phyloP scores from a whole-genome alignment of 225 moss, liverwort and hornwort species.

The Bryoerythrophyllum caledonicum region DNA sequence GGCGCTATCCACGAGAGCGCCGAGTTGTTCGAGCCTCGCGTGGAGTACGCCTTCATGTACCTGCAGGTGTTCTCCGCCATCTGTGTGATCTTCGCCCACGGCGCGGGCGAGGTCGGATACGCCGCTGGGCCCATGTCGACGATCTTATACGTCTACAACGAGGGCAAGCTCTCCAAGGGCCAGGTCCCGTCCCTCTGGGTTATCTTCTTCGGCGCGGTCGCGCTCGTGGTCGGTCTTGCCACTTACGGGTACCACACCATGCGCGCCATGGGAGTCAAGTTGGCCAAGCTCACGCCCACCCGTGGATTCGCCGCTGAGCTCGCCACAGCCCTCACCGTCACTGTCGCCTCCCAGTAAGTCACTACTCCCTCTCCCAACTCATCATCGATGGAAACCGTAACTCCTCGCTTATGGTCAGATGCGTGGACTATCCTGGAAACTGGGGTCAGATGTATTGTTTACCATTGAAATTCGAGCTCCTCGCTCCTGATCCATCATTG shows the following conservation, averaged over 20 bases:
- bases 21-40: slow-evolving; percentile 35
- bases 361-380: neutral
- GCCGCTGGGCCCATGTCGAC: slow-evolving; percentile 27
- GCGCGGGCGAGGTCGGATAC: slow-evolving; percentile 42
- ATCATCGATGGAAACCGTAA: too few relatives aligned
- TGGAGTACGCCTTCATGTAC: slow-evolving; percentile 38
- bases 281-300: slow-evolving; percentile 36
- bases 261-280: slow-evolving; percentile 37
- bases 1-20: slow-evolving; percentile 25
- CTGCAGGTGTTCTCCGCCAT: slow-evolving; percentile 38
- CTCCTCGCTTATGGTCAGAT: too few relatives aligned
- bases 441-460: too few relatives aligned
- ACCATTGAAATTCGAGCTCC: too few relatives aligned
- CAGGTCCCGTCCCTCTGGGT: slow-evolving; percentile 21
- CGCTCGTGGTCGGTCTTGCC: slow-evolving; percentile 20
- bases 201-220: slow-evolving; percentile 23
- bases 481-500: too few relatives aligned
- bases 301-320: slow-evolving; percentile 35
- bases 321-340: slow-evolving; percentile 33
- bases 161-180: slow-evolving; percentile 23
- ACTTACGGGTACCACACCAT: slow-evolving; percentile 30
- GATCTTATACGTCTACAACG: slow-evolving; percentile 25
- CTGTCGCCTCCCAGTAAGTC: slow-evolving; percentile 33
- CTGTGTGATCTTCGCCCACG: slow-evolving; percentile 45
- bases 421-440: too few relatives aligned